Percentiles rank a stretch among this genome's conserved stretches.
Evolutionary conservation across 306 rosid species (phyloP).

Genomic region (Lagenaria siceraria): DNA sequence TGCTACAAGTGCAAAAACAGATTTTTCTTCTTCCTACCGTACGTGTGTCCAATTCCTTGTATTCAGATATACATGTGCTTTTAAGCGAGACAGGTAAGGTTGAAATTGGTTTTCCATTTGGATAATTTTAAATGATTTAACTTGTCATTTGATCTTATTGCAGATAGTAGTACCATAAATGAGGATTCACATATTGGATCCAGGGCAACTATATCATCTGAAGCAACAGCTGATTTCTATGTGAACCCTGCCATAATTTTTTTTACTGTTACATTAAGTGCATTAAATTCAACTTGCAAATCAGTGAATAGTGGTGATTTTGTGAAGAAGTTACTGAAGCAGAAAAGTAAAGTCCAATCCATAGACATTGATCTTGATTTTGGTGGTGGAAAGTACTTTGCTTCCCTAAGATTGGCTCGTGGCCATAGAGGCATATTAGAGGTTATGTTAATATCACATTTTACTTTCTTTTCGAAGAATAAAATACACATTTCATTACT

Average conservation of each 20-base stretch:
- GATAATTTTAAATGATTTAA: constrained; percentile 12
- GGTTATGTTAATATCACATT: constrained; percentile 24
- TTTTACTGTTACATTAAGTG: constrained; percentile 53
- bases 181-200: constrained; percentile 38
- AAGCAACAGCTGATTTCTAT: constrained; percentile 59
- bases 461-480: background rate
- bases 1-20: constrained; percentile 74
- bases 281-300: constrained; percentile 47
- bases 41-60: constrained; percentile 62
- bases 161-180: constrained; percentile 36
- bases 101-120: constrained; percentile 7
- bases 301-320: constrained; percentile 65
- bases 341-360: constrained; percentile 40
- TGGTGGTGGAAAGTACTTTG: constrained; percentile 49
- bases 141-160: constrained; percentile 4
- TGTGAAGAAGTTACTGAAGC: constrained; percentile 69
- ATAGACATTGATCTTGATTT: constrained; percentile 74
- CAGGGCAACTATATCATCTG: constrained; percentile 49
- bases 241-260: constrained; percentile 60
- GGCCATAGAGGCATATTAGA: constrained; percentile 70
- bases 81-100: constrained; percentile 72
- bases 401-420: constrained; percentile 74
- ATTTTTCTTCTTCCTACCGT: constrained; percentile 87
- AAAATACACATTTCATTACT: background rate
- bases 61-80: constrained; percentile 55